phyloP scores from a whole-genome alignment of 2,329 filamentous ascomycete genomes.

The Pseudocercospora pini-densiflorae region DNA sequence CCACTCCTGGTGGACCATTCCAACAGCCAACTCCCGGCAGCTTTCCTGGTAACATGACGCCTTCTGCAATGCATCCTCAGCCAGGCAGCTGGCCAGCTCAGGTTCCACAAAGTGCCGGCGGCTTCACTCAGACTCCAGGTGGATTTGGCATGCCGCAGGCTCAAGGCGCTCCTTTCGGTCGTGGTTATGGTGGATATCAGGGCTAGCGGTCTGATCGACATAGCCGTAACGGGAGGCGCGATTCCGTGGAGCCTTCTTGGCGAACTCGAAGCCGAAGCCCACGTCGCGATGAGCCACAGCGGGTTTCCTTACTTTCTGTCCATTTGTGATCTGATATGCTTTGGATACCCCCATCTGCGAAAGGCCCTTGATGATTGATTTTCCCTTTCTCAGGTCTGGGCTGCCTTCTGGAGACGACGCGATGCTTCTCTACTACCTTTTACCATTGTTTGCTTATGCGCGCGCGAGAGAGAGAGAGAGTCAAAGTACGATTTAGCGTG shows the following conservation, averaged over 20 bases:
- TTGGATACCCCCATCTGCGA: conserved; percentile 11
- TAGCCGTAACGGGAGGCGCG: neutral
- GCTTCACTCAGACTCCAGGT: conserved; percentile 66
- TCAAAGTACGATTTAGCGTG: conserved; percentile 15
- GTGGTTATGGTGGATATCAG: conserved; percentile 65
- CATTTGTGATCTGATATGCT: conserved; percentile 8
- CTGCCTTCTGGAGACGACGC: conserved; percentile 2
- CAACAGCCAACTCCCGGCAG: conserved; percentile 64
- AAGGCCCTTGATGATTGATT: conserved; percentile 7
- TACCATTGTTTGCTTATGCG: conserved; percentile 9
- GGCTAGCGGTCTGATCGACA: conserved; percentile 47
- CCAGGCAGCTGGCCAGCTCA: conserved; percentile 52
- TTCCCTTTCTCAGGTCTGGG: conserved; percentile 3
- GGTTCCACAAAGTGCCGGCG: conserved; percentile 70
- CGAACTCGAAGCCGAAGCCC: conserved; percentile 10
- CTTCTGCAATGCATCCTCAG: conserved; percentile 32
- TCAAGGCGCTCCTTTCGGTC: conserved; percentile 45
- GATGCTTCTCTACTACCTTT: conserved; percentile 6
- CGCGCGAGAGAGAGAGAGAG: neutral
- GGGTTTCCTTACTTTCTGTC: conserved; percentile 6
- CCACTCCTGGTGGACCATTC: conserved; percentile 61
- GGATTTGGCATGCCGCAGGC: conserved; percentile 56
- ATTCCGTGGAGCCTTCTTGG: neutral
- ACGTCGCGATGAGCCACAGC: neutral
- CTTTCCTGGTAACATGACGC: conserved; percentile 62